Conservation (phyloP, 306 rosid species). For the Neltuma alba region DNA sequence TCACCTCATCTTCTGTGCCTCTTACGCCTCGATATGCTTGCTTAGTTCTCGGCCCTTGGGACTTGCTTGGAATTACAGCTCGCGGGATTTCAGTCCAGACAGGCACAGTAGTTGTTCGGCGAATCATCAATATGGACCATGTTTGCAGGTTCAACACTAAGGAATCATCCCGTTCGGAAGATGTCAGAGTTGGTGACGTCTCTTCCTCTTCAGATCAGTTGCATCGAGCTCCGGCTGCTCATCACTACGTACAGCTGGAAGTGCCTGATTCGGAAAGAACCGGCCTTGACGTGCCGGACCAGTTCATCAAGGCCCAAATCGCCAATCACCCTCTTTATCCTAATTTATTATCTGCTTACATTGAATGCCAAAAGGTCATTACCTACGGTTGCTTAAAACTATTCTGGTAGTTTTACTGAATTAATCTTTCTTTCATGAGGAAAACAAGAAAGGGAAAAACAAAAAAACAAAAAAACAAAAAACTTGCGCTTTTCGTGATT, state of each 20-base stretch:
- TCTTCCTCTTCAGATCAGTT: slow-evolving; percentile 2
- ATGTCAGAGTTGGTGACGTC: slow-evolving; percentile 26
- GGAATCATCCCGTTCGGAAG: slow-evolving; percentile 20
- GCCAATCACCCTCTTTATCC: slow-evolving; percentile 77
- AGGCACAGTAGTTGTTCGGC: neutral
- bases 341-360: slow-evolving; percentile 64
- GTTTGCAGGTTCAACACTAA: slow-evolving; percentile 28
- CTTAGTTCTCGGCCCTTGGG: neutral
- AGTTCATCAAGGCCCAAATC: slow-evolving; percentile 63
- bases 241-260: slow-evolving; percentile 35
- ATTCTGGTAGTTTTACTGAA: neutral
- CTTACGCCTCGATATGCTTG: neutral
- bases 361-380: slow-evolving; percentile 74
- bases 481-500: neutral
- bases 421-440: neutral
- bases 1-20: neutral
- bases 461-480: no score
- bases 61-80: neutral
- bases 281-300: slow-evolving; percentile 48
- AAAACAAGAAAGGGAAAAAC: neutral
- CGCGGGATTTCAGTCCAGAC: neutral
- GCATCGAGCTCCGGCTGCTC: slow-evolving; percentile 39
- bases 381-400: neutral
- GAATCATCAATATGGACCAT: slow-evolving; percentile 39
- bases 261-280: slow-evolving; percentile 31